Conservation (phyloP, 441 rosid species). For the Pelargonium cotyledonis region DNA sequence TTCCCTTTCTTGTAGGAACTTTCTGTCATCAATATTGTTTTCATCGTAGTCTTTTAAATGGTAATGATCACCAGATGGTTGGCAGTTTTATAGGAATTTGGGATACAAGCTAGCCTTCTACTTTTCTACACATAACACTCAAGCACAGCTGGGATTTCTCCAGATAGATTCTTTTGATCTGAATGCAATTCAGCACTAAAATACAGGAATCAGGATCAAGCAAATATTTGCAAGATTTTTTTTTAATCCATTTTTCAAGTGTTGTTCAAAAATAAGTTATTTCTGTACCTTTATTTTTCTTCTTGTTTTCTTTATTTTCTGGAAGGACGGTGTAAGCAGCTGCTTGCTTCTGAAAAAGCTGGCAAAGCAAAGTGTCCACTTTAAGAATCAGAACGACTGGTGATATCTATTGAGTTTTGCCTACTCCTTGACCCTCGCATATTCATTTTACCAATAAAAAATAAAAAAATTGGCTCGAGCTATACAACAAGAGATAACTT, state of each 20-base stretch:
- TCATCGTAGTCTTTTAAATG: neutral
- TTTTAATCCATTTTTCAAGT: constrained; percentile 4
- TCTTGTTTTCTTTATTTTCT: neutral
- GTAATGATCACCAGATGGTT: neutral
- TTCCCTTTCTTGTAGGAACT: constrained; percentile 17
- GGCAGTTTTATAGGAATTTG: neutral
- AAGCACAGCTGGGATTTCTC: neutral
- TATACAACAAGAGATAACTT: too few relatives aligned
- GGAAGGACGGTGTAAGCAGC: neutral
- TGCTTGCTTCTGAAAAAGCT: neutral
- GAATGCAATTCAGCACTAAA: neutral
- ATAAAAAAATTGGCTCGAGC: too few relatives aligned
- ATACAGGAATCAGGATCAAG: constrained; percentile 4
- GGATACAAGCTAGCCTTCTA: neutral
- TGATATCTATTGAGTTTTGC: neutral
- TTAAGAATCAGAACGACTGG: neutral
- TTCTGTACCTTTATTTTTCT: neutral
- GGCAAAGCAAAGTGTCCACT: neutral
- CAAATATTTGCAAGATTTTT: neutral
- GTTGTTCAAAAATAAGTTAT: neutral
- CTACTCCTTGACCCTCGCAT: neutral
- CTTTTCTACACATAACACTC: neutral
- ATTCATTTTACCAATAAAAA: neutral
- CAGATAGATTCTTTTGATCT: neutral
- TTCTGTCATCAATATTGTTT: constrained; percentile 10